Evolutionary conservation across 2,329 filamentous ascomycete species (phyloP), one percentile per base, ranked within the genome.

Genomic region (Chalaropsis ovoidea): DNA sequence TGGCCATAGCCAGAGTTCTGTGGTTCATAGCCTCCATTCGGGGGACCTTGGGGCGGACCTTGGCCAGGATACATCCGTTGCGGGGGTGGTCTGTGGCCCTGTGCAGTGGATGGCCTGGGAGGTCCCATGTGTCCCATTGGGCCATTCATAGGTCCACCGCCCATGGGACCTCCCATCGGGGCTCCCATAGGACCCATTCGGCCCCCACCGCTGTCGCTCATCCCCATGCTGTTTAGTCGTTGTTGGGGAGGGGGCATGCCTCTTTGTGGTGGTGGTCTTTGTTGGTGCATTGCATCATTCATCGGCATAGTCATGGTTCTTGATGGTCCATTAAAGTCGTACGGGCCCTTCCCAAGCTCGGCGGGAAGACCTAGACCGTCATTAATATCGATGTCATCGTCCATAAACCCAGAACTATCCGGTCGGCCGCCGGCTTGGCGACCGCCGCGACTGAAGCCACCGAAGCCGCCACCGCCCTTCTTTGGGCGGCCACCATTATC

Each of bases 271-370:
- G 72, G 71, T n/a, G 70, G 70, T 69, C 72, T 71, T 27, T 41
- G 72, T 19, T 72, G 76, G 42, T 76, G 74, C 69, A 76, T 74
- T 27, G 43, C 63, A 11, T 79, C 76, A 65, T 81, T 78, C 2
- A 77, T 72, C 1, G 83, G 82, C 81, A 85, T 83, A 4, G 84
- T 86, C 79, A 81, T 82, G 66, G 83, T 86, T 69, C 84, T 77
- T n/a, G 75, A 71, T 8, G 81, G 81, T 1, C 80, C 78, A 0
- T 76, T 81, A 69, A 81, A 84, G 5, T 77, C 75, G 47, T 77
- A 67, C 31, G 62, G 62, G 7, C 66, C 66, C 39, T 67, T 60
- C 13, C 58, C 61, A 68, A 39, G 72, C 72, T 39, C 70, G 69
- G 64, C 72, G 72, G 61, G 70, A 73, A 64, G 74, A 71, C 10